These are phyloP conservation scores for Tolypocladium sp. DNA, from an alignment of 2,329 filamentous ascomycete species.

Conservation along the genomic window DNA sequence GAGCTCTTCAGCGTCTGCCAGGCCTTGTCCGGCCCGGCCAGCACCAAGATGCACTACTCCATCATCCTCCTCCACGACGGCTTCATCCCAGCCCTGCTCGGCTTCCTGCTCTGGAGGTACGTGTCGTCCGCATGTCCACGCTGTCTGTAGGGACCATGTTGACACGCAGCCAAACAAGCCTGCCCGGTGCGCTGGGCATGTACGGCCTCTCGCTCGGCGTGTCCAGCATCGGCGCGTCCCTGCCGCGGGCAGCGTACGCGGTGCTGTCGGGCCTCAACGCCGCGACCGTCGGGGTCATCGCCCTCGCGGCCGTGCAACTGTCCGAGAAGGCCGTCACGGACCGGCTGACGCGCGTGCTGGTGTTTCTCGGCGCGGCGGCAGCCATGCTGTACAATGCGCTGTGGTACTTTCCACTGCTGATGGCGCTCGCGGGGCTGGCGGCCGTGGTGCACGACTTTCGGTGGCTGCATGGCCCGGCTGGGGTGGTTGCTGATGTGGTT, in stretches of 20 bases:
- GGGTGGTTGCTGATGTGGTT: constrained; percentile 6
- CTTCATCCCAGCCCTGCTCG: constrained; percentile 44
- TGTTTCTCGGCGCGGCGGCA: constrained; percentile 53
- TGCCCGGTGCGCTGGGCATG: constrained; percentile 65
- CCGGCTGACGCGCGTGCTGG: constrained; percentile 49
- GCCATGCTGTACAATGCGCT: constrained; percentile 63
- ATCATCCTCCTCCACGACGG: constrained; percentile 57
- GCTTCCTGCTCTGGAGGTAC: constrained; percentile 56
- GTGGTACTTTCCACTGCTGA: constrained; percentile 66
- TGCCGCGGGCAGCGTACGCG: constrained; percentile 57
- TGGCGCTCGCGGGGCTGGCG: constrained; percentile 42
- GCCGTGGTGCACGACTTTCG: constrained; percentile 48
- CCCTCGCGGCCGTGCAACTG: constrained; percentile 59
- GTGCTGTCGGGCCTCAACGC: constrained; percentile 64
- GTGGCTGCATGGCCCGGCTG: constrained; percentile 27
- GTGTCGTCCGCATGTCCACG: too few species aligned
- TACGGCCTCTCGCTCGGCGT: constrained; percentile 58
- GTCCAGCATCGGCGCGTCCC: constrained; percentile 43
- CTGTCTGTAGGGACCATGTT: too few species aligned
- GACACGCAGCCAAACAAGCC: constrained; percentile 7
- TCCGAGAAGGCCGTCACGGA: constrained; percentile 61
- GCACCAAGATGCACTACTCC: constrained; percentile 64
- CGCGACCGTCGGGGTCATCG: constrained; percentile 63
- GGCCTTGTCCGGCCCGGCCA: constrained; percentile 56
- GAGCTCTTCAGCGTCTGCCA: constrained; percentile 64